Evolutionary conservation across 78 protist species (phyloP), one percentile per base, ranked within the genome.

Genomic region (Fonticula alba): DNA sequence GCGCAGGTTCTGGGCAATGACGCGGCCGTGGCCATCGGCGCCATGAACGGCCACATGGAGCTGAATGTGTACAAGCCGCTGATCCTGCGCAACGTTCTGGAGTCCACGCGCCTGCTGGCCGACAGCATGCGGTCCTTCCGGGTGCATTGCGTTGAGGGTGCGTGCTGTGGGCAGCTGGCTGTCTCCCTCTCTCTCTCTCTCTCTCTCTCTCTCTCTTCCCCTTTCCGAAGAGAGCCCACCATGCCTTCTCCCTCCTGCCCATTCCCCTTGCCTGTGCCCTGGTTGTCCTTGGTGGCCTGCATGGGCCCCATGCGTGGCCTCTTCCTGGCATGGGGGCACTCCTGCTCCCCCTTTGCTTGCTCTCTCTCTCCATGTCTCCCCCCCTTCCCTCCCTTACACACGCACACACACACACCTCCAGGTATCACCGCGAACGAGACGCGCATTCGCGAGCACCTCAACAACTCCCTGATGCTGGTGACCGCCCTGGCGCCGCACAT

Each of bases 1-100:
- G 87, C 86, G 15, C 96, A 87, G 55, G 94, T 91, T 32, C 81
- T 88, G 74, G 94, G 97, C 66, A 88, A 89, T 65, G 80, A 92
- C 65, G 66, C 68, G 29, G 75, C 95, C 52, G 76, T 92, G 38
- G 50, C 86, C 10, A 66, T 88, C n/a, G 94, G 81, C 24, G 95
- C 92, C 24, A 33, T 72, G 68, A 72, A 64, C 58, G 97, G 97
- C 46, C 91, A 89, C 66, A 80, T 92, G 15, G 86, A 85, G 43
- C 75, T 92, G 59, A 92, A 92, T 55, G 95, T 87, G 33, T 88
- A 79, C 84, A 86, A 84, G 71, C 97, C 97, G 26, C 65, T 92
- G 58, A 87, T 92, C 58, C 61, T 79, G 32, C 22, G 49, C 49
- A 80, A 76, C 43, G 75, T 92, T 24, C 64, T 91, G n/a, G 78